Evolutionary conservation across 2,329 filamentous ascomycete species (phyloP).

Genomic region (Diplodia intermedia): DNA sequence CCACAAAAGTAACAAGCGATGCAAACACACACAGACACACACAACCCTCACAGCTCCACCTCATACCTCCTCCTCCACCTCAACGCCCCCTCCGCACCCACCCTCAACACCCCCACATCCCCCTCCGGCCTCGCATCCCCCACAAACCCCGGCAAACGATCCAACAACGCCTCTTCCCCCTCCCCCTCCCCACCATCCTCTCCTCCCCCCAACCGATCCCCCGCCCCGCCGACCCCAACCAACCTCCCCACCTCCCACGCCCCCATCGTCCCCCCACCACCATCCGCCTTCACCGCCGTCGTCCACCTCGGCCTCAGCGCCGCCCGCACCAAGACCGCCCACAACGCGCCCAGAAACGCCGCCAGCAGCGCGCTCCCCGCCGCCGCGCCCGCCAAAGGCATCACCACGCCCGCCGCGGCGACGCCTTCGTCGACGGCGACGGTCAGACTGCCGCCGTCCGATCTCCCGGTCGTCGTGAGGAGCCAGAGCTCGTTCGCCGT

Average conservation of each 20-base stretch:
- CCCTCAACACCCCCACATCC: background rate
- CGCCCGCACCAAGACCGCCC: background rate
- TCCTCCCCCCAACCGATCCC: no score
- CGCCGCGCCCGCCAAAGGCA: background rate
- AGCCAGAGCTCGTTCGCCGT: background rate
- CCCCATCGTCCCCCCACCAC: background rate
- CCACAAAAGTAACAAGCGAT: no score
- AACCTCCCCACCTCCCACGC: background rate
- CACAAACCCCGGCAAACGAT: background rate
- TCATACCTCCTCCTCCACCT: background rate
- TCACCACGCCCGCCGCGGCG: background rate
- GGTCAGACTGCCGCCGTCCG: background rate
- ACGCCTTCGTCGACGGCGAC: background rate
- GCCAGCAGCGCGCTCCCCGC: background rate
- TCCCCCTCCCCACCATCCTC: background rate
- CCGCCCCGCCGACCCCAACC: background rate
- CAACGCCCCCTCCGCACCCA: background rate
- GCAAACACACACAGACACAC: background rate
- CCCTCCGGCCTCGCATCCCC: constrained; percentile 4
- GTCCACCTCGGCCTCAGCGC: background rate
- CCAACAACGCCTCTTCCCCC: background rate
- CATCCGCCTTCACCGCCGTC: no score
- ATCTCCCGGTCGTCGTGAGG: no score
- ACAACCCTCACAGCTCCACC: background rate
- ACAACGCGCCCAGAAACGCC: background rate